Conservation (phyloP, 768 basidiomycete genomes). For the Tricholoma sp. region DNA sequence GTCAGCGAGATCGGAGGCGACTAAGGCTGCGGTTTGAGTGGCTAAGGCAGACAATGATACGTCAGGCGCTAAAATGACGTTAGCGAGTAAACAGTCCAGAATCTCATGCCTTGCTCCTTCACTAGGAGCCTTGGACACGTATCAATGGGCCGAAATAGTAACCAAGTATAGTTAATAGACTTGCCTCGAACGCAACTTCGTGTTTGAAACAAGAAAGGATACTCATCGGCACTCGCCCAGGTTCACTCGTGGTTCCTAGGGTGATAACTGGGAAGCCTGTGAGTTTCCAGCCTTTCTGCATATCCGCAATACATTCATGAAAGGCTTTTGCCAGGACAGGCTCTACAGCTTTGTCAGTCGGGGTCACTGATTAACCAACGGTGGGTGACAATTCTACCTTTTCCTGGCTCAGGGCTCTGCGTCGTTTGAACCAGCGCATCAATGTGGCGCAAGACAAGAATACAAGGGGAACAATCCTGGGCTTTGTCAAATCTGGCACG, state of each 20-base stretch:
- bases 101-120: conserved; percentile 70
- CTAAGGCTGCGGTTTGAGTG: conserved; percentile 85
- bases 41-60: conserved; percentile 71
- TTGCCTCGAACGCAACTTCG: conserved; percentile 70
- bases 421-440: conserved; percentile 75
- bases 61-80: conserved; percentile 57
- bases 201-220: conserved; percentile 81
- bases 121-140: conserved; percentile 60
- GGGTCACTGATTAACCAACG: not conserved
- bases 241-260: conserved; percentile 66
- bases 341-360: conserved; percentile 34
- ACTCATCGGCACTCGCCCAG: conserved; percentile 55
- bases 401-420: conserved; percentile 57
- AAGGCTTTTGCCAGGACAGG: conserved; percentile 51
- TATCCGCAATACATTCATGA: conserved; percentile 56
- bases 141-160: not conserved
- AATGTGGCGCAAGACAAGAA: conserved; percentile 73
- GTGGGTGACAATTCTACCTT: conserved; percentile 39
- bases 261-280: conserved; percentile 71
- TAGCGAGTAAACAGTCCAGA: conserved; percentile 40
- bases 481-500: conserved; percentile 75
- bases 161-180: conserved; percentile 5
- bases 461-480: conserved; percentile 72
- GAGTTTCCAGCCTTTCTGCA: conserved; percentile 50
- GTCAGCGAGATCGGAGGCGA: conserved; percentile 73